Percentiles rank a stretch among this genome's conserved stretches.
Evolutionary conservation across 2,329 filamentous ascomycete species (phyloP).

Genomic region (Fusarium subtropicale): DNA sequence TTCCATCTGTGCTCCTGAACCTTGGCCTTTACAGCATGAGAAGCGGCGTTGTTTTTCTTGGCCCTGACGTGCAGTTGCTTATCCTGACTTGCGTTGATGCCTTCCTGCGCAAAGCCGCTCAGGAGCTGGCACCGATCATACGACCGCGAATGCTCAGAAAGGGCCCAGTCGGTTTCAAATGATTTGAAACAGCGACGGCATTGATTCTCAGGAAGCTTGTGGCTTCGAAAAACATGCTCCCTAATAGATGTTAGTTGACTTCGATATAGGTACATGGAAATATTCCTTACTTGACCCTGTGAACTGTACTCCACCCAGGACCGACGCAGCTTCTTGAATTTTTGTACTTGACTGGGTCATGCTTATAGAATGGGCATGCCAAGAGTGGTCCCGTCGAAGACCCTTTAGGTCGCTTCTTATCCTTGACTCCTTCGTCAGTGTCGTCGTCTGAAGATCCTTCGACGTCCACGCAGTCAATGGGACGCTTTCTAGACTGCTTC

Average conservation of each 20-base stretch:
- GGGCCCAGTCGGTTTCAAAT: slow-evolving; percentile 5
- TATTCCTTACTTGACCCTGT: slow-evolving; percentile 33
- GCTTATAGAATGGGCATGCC: slow-evolving; percentile 39
- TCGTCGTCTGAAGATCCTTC: slow-evolving; percentile 15
- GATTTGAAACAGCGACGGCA: slow-evolving; percentile 25
- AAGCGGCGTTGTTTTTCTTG: background rate
- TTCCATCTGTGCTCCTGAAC: slow-evolving; percentile 32
- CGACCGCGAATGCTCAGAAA: slow-evolving; percentile 15
- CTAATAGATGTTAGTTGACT: slow-evolving; percentile 2
- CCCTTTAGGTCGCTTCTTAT: slow-evolving; percentile 6
- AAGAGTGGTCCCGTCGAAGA: slow-evolving; percentile 2
- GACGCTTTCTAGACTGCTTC: slow-evolving; percentile 5
- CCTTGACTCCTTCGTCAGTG: background rate
- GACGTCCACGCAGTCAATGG: background rate
- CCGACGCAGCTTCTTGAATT: slow-evolving; percentile 29
- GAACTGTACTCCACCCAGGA: slow-evolving; percentile 26
- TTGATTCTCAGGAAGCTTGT: slow-evolving; percentile 18
- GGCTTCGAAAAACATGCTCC: slow-evolving; percentile 34
- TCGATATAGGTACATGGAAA: background rate
- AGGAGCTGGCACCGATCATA: slow-evolving; percentile 12
- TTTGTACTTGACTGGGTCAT: slow-evolving; percentile 19
- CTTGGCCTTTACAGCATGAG: slow-evolving; percentile 1
- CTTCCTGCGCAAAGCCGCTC: background rate
- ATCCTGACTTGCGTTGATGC: slow-evolving; percentile 19
- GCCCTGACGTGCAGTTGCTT: slow-evolving; percentile 12